Percentiles rank a stretch among this genome's conserved stretches.
These are phyloP conservation scores for Hordeum marinum DNA, from an alignment of 176 grass and related monocot genomes.

Conservation along the genomic window DNA sequence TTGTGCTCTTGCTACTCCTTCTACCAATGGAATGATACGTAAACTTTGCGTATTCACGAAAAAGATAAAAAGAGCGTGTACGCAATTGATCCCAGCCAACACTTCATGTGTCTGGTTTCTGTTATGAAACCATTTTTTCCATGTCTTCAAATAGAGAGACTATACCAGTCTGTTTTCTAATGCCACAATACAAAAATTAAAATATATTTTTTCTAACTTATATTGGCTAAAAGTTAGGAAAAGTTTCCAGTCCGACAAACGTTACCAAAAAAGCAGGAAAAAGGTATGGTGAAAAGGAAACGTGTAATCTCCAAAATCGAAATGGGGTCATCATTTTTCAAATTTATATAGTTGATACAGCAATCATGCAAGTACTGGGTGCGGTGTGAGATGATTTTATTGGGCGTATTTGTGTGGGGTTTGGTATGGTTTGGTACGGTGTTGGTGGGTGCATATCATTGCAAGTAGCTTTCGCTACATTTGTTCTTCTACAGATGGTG, in stretches of 20 bases:
- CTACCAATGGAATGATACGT: no score
- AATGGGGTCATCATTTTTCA: not conserved
- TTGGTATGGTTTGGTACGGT: not conserved
- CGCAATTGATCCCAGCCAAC: no score
- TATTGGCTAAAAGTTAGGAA: not conserved
- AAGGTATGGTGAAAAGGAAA: not conserved
- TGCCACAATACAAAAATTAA: no score
- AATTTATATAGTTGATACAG: not conserved
- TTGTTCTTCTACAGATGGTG: not conserved
- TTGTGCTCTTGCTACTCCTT: no score
- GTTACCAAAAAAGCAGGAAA: not conserved
- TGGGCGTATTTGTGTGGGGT: not conserved
- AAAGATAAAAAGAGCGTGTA: no score
- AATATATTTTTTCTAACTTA: no score
- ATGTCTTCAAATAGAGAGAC: no score
- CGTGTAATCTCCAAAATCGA: not conserved
- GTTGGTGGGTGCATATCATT: slow-evolving; percentile 7
- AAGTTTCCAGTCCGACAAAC: not conserved
- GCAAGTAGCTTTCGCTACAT: not conserved
- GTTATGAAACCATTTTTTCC: no score
- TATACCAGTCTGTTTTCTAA: no score
- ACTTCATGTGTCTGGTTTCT: no score
- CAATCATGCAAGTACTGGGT: not conserved
- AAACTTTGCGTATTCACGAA: no score
- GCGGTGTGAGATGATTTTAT: not conserved